Base-by-base conservation (phyloP, 2,329 filamentous ascomycete genomes). In the Setomelanomma holmii region DNA sequence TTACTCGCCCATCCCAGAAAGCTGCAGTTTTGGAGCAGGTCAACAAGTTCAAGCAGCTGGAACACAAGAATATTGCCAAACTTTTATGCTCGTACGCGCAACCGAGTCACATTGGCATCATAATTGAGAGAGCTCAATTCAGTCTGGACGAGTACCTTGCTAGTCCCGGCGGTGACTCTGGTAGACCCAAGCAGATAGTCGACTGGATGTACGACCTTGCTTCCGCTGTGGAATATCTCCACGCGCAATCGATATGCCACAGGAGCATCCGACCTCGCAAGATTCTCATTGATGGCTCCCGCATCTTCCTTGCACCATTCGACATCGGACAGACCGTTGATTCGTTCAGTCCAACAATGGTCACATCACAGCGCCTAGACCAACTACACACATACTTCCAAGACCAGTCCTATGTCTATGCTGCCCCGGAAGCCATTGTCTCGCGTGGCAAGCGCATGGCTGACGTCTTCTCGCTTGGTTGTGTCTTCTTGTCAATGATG, bases 171-270 rank as follows among this genome's bases (percentile, higher is more conserved):
- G 59, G 38, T 12, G 72, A 75, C 20, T 51, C 69, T 1, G 63
- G 56, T 39, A 72, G 72, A 7, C 60, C 73, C 1, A 68, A 71
- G 27, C 45, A 71, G 5, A 63, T 77, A 0, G 60, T 76, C 8
- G 71, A 73, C 43, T 77, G 74, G 74, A 75, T 76, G 68, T 66
- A 70, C 45, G 74, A 77, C 45, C 63, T 77, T 2, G 69, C 74
- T 1, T 71, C 72, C 2, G 75, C 71, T 0, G 44, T 77, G 5
- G 73, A 74, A 10, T 75, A 73, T 51, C 64, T 77, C 2, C 74
- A 77, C 42, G 60, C 67, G 0, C 71, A 71, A 17, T 68, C 68
- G 1, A 69, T 76, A n/a, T 66, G 64, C 24, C 75, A 77, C 49
- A 66, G 71, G 11, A 67, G 58, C 45, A 74, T 77, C 22, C 65